These are phyloP conservation scores for Xylariomycetidae sp. DNA, from an alignment of 2,329 filamentous ascomycete genomes.

Conservation along the genomic window DNA sequence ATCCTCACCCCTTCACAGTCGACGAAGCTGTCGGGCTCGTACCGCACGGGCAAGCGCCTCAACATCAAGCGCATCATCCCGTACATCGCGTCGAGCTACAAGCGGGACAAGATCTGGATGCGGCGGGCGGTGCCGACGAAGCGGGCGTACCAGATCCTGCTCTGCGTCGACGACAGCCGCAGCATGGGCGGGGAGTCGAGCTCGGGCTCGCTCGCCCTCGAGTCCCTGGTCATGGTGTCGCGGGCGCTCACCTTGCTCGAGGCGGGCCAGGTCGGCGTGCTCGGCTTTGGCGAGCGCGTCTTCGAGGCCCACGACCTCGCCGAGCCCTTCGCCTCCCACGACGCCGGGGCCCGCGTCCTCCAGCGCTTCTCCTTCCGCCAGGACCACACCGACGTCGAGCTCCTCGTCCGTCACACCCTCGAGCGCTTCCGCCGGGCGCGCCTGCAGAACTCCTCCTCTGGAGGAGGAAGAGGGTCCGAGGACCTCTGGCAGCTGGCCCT, in stretches of 20 bases:
- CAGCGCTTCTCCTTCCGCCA: slow-evolving; percentile 82
- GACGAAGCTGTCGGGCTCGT: slow-evolving; percentile 93
- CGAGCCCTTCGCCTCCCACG: slow-evolving; percentile 69
- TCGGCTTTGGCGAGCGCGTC: slow-evolving; percentile 82
- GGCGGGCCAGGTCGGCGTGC: slow-evolving; percentile 84
- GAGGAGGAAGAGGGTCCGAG: slow-evolving; percentile 42
- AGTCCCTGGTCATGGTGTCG: slow-evolving; percentile 88
- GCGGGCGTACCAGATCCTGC: slow-evolving; percentile 92
- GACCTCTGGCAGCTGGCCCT: slow-evolving; percentile 95
- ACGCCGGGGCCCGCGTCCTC: slow-evolving; percentile 79
- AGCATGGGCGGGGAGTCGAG: slow-evolving; percentile 84
- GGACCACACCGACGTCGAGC: slow-evolving; percentile 77
- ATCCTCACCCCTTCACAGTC: slow-evolving; percentile 93
- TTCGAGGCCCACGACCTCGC: slow-evolving; percentile 84
- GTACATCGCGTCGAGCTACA: slow-evolving; percentile 97
- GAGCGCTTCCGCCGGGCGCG: slow-evolving; percentile 77
- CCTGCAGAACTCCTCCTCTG: slow-evolving; percentile 48
- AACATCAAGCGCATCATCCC: slow-evolving; percentile 99
- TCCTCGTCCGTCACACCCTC: slow-evolving; percentile 72
- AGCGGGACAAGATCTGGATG: slow-evolving; percentile 99
- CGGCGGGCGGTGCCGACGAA: slow-evolving; percentile 86
- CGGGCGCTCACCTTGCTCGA: slow-evolving; percentile 88
- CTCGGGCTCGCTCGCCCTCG: slow-evolving; percentile 77
- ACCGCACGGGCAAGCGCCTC: slow-evolving; percentile 94
- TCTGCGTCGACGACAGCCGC: slow-evolving; percentile 93